Conservation (phyloP, 202 grass and related monocot species). For the Panicum hallii region DNA sequence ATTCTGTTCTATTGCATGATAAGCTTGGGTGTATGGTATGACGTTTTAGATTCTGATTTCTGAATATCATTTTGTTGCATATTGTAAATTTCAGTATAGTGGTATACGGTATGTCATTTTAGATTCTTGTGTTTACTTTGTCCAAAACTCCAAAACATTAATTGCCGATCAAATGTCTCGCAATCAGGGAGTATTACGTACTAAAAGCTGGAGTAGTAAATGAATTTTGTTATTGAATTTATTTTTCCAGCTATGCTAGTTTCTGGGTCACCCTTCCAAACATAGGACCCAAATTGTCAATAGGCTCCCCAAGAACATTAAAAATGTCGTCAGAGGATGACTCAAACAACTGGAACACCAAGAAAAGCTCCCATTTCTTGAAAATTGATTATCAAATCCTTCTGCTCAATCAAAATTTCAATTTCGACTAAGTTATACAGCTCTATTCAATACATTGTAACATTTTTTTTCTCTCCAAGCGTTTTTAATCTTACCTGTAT, state of each 20-base stretch:
- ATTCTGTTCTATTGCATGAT: background rate
- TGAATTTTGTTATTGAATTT: background rate
- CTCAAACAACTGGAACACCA: background rate
- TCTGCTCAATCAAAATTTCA: background rate
- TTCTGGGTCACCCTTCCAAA: conserved; percentile 10
- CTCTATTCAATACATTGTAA: background rate
- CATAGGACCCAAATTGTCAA: background rate
- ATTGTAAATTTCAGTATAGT: too few relatives aligned
- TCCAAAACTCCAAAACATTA: conserved; percentile 7
- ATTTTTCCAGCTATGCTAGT: background rate
- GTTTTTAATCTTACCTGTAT: conserved; percentile 6
- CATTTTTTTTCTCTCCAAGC: conserved; percentile 15
- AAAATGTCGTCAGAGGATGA: background rate
- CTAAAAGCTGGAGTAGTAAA: background rate
- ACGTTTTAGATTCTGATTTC: too few relatives aligned
- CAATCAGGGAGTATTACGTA: background rate
- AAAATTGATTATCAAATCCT: background rate
- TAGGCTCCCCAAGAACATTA: background rate
- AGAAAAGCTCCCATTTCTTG: background rate
- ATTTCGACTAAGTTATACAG: background rate
- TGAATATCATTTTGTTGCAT: too few relatives aligned
- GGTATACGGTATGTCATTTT: background rate
- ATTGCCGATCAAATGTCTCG: background rate
- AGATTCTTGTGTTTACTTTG: background rate
- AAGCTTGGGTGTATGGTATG: background rate